phyloP scores from a whole-genome alignment of 2,329 filamentous ascomycete species.

The Aspergillus sergii region DNA sequence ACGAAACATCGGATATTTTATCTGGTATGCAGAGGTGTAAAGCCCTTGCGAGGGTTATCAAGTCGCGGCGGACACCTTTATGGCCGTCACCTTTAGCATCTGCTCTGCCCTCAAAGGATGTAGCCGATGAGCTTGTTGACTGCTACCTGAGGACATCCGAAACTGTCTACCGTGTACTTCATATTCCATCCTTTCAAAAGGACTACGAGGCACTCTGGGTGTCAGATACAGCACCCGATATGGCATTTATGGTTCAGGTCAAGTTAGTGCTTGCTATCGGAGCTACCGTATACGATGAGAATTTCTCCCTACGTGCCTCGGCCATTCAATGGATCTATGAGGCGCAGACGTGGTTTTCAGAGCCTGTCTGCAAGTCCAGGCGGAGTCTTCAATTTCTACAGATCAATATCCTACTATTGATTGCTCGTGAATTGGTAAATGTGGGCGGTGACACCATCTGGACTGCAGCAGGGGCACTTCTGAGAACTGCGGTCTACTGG shows the following conservation, averaged over 20 bases:
- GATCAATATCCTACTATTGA: conserved; percentile 39
- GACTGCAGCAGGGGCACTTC: conserved; percentile 40
- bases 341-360: conserved; percentile 57
- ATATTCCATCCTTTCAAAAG: conserved; percentile 57
- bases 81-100: conserved; percentile 51
- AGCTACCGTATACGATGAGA: conserved; percentile 52
- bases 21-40: conserved; percentile 55
- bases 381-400: conserved; percentile 57
- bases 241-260: conserved; percentile 56
- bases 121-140: conserved; percentile 55
- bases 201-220: conserved; percentile 60
- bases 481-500: conserved; percentile 43
- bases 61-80: conserved; percentile 49
- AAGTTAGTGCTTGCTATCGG: conserved; percentile 64
- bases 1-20: conserved; percentile 41
- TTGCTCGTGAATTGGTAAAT: conserved; percentile 39
- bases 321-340: conserved; percentile 61
- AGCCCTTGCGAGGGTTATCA: conserved; percentile 55
- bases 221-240: conserved; percentile 30
- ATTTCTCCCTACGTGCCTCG: conserved; percentile 52
- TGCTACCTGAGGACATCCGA: conserved; percentile 60
- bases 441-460: conserved; percentile 41
- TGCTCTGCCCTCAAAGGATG: conserved; percentile 46
- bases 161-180: conserved; percentile 58
- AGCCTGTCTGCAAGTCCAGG: conserved; percentile 56